Evolutionary conservation across 116 monocot species (phyloP), one percentile per base, ranked within the genome.

Genomic region (Trichopus zeylanicus): DNA sequence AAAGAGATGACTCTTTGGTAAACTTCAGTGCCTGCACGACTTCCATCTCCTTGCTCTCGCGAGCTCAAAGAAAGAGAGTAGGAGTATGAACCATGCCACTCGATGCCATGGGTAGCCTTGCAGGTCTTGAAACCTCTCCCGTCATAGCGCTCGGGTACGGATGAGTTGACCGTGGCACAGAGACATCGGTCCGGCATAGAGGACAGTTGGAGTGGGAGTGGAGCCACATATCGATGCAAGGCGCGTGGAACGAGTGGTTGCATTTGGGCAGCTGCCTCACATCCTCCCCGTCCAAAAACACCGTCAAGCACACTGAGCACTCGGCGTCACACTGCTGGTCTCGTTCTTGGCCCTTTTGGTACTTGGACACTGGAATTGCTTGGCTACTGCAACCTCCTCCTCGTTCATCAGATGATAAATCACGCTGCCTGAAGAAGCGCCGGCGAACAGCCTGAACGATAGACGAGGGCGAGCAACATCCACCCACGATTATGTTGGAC

Each of bases 141-240:
- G n/a, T n/a, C n/a, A n/a, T n/a, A n/a, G n/a, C n/a, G n/a, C n/a
- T n/a, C n/a, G n/a, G n/a, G n/a, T n/a, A n/a, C n/a, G n/a, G n/a
- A n/a, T n/a, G n/a, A n/a, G n/a, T n/a, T n/a, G n/a, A n/a, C n/a
- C n/a, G n/a, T 48, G 48, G 48, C 48, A 48, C 16, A 3, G 51
- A 51, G 24, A 51, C 51, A 51, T 51, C 24, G 22, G 51, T 22
- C 4, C 51, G 51, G 51, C 51, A 42, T 16, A 42, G 42, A 0
- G 42, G 42, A n/a, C 42, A 42, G 42, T 42, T 42, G 12, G 42
- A 42, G 20, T 51, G 51, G 22, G 51, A 22, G 21, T 22, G 8
- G 51, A 51, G 51, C 51, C 51, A 51, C 51, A 51, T 51, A 24
- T 51, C 24, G 19, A 51, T 51, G 22, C 51, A 51, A 8, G 51